Base-by-base conservation (phyloP, 2,329 filamentous ascomycete species). In the Stagonosporopsis vannaccii region DNA sequence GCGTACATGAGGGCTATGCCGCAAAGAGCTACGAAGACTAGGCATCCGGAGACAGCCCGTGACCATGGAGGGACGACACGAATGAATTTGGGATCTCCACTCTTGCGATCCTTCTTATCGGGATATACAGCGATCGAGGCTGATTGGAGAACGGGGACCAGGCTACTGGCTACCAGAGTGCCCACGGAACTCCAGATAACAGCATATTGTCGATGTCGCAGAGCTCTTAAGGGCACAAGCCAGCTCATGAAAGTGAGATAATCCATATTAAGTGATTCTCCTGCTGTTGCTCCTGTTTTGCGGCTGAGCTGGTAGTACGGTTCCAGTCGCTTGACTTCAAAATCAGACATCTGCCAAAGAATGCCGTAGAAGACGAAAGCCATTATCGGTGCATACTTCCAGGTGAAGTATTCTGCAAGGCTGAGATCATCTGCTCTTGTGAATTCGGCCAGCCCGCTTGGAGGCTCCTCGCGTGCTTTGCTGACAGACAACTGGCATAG, bases 221-320 rank as follows among this genome's bases (percentile, higher is more conserved):
- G 66, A 1, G 89, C 88, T 41, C 83, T 80, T 4, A 91, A 73
- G 0, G 89, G 89, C 2, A 87, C 82, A 35, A 88, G 74, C 66
- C 90, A 85, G 65, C 83, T 87, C 76, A 88, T 84, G 63, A 85
- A 83, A 5, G 88, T 90, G 40, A 90, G 81, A 57, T 92, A 92
- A 71, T 91, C 87, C 58, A 90, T 87, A 60, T 91, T 91, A 67
- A 92, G 83, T 0, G 87, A 90, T 68, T 75, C 74, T 12, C 66
- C 70, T 12, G 79, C 66, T 15, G 67, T 79, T 52, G 71, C 77
- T 52, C 72, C 71, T 19, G 62, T 67, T 48, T 62, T 72, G 51
- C 68, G 71, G 43, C 68, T 79, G 3, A 77, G 61, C 37, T 77
- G 80, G 56, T 82, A 82, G 56, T 77, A 82, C 5, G 80, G 80